Evolutionary conservation across 2,329 filamentous ascomycete genomes (phyloP), one percentile per base, ranked within the genome.

Genomic region (Ophiocordyceps camponoti-rufipedis): DNA sequence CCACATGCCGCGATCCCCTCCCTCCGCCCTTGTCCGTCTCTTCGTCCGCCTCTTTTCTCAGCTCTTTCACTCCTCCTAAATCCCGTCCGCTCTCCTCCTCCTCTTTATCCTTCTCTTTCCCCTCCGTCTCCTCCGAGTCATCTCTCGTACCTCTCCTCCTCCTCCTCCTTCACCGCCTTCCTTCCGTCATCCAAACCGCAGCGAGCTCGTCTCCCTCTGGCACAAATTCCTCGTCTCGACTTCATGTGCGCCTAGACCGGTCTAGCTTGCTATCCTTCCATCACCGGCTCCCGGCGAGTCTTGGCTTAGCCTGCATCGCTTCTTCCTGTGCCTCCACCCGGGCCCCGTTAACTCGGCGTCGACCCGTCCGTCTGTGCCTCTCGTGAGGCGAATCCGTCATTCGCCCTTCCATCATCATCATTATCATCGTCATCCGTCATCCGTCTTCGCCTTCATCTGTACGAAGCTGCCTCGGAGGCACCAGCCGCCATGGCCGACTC

Each of bases 401-500:
- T 16, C 14, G n/a, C 35, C 14, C 14, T 38, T 23, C 23, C 23
- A 23, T 3, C 23, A 23, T 23, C 23, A n/a, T n/a, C n/a, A n/a
- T n/a, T n/a, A n/a, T n/a, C n/a, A n/a, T n/a, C n/a, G n/a, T n/a
- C n/a, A n/a, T n/a, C n/a, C n/a, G n/a, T n/a, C n/a, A 3, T 23
- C 23, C 23, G 23, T 23, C 23, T 23, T 23, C 23, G 23, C n/a
- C 35, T 9, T 16, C 13, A n/a, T 16, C 18, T n/a, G 35, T 11
- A 18, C 35, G 13, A 28, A 29, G 44, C 48, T 46, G 47, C 48
- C 47, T 48, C 44, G 51, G 23, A 23, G 23, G 23, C 23, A 44
- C 46, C 44, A 43, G 46, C 46, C 47, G 48, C 46, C 48, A 58
- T 58, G 55, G 50, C 51, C 44, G 56, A 58, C 45, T 45, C 52